Evolutionary conservation across 345 rosid genomes (phyloP).

Genomic region (Lumnitzera racemosa): DNA sequence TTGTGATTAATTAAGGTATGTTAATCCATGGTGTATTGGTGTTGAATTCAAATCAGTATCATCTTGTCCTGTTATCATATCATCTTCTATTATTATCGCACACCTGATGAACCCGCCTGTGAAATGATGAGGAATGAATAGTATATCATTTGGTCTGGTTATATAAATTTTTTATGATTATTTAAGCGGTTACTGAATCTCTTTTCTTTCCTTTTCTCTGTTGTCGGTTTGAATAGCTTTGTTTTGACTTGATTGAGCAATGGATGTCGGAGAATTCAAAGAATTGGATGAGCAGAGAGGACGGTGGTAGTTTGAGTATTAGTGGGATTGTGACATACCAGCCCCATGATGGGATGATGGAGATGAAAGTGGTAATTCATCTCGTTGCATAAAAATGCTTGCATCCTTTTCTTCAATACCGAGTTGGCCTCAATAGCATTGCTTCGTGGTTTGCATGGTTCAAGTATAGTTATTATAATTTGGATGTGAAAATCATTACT

Average conservation of each 20-base stretch:
- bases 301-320: conserved; percentile 37
- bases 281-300: conserved; percentile 33
- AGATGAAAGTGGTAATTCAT: conserved; percentile 64
- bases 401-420: too few relatives aligned
- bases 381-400: too few relatives aligned
- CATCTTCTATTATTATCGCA: too few relatives aligned
- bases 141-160: neutral
- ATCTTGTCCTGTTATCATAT: too few relatives aligned
- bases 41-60: too few relatives aligned
- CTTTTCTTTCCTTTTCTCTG: neutral
- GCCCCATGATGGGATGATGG: conserved; percentile 60
- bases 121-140: neutral
- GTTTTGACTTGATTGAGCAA: conserved; percentile 80
- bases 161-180: neutral
- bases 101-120: too few relatives aligned
- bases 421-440: too few relatives aligned
- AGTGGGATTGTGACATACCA: conserved; percentile 65
- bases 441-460: too few relatives aligned
- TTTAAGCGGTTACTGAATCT: neutral
- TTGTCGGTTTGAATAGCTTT: conserved; percentile 35
- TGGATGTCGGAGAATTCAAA: conserved; percentile 64
- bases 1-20: too few relatives aligned
- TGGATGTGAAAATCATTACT: too few relatives aligned
- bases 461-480: too few relatives aligned
- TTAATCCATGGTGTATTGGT: too few relatives aligned